phyloP scores from a whole-genome alignment of 108 stramenopile genomes.

The Asterionellopsis glacialis region DNA sequence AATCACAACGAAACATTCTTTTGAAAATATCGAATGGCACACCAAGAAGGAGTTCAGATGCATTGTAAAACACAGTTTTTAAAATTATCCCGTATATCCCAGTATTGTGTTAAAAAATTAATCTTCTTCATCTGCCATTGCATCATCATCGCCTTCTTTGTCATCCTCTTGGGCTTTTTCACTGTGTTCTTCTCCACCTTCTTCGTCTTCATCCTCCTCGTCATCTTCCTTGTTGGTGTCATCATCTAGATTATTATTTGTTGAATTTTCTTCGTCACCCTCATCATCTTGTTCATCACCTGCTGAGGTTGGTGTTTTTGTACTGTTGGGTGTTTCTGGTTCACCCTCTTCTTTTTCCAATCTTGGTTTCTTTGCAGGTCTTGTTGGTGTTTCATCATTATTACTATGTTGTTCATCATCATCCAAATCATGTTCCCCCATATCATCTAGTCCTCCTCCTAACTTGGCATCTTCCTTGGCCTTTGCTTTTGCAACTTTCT shows the following conservation, averaged over 20 bases:
- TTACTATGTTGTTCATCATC: constrained; percentile 12
- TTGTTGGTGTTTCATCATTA: not conserved
- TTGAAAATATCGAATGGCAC: too few relatives aligned
- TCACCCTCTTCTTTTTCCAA: not conserved
- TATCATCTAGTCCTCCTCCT: constrained; percentile 6
- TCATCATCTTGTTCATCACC: constrained; percentile 7
- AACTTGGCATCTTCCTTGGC: constrained; percentile 26
- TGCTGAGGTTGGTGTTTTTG: not conserved
- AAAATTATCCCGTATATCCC: too few relatives aligned
- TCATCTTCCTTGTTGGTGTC: constrained; percentile 25
- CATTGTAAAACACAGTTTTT: too few relatives aligned
- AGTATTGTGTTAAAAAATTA: constrained; percentile 4
- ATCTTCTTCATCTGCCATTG: constrained; percentile 20
- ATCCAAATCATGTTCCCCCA: constrained; percentile 8
- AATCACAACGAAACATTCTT: too few relatives aligned
- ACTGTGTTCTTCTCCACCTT: constrained; percentile 10
- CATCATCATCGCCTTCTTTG: constrained; percentile 14
- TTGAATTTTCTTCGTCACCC: not conserved
- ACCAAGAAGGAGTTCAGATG: too few relatives aligned
- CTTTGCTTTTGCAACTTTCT: constrained; percentile 70
- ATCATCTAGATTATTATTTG: constrained; percentile 5
- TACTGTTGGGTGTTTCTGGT: not conserved
- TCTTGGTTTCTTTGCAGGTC: not conserved
- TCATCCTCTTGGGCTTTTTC: constrained; percentile 16
- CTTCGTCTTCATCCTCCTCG: constrained; percentile 15